Evolutionary conservation across 768 basidiomycete genomes (phyloP), one percentile per base, ranked within the genome.

Genomic region (Suillus occidentalis): DNA sequence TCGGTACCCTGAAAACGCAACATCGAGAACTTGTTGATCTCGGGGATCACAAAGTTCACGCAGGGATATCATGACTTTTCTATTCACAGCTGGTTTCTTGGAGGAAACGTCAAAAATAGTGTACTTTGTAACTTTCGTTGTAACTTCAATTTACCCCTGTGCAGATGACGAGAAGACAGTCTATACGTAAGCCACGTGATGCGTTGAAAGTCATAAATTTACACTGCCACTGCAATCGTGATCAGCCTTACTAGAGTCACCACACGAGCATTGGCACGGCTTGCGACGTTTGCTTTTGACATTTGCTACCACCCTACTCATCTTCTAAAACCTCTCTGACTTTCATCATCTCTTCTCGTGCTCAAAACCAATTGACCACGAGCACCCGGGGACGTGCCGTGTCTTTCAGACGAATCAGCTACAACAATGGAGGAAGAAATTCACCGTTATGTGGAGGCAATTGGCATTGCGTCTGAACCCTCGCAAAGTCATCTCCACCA

Each of bases 391-490:
- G 65, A 61, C 72, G 64, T 62, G 63, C 67, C 67, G 68, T 63
- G 64, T 60, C 63, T 61, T 50, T 69, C 67, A 69, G 66, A 61
- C 10, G 20, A 28, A 57, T 53, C 61, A 58, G 58, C 67, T 65
- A 63, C 57, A 60, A 63, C 72, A 42, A 92, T 92, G 92, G 89
- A 92, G 43, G 87, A 85, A 72, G 87, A 91, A 79, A 82, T 90
- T 70, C 85, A 89, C 69, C 89, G 87, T 74, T 82, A 92, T 68
- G 87, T 91, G 20, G 90, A 89, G 78, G 95, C 95, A 57, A 94
- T 96, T 77, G 80, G 85, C 73, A 90, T 97, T 79, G 95, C 95
- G 60, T 91, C 91, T 66, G 90, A 95, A 80, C 90, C 89, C 62
- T 79, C 82, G 16, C 90, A 89, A 76, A 81, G 80, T 63, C 75